Conservation (phyloP, 2,329 filamentous ascomycete species). For the Chalaropsis thielavioides region DNA sequence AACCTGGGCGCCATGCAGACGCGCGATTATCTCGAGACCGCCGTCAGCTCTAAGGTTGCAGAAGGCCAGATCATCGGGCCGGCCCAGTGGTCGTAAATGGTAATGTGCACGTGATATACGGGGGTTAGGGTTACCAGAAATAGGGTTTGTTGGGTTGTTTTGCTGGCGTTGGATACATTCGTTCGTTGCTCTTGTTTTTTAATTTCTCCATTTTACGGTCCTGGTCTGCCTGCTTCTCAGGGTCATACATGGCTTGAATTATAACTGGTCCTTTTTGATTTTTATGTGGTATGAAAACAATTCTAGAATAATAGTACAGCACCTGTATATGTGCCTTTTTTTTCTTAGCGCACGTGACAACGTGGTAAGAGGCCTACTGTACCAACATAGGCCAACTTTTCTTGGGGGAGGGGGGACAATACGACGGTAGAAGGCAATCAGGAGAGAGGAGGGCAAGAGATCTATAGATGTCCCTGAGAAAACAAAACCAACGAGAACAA, state of each 20-base stretch:
- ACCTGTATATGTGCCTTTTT: background rate
- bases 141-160: background rate
- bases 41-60: constrained; percentile 30
- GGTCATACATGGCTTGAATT: background rate
- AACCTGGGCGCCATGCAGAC: constrained; percentile 36
- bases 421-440: background rate
- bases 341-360: background rate
- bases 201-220: background rate
- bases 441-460: background rate
- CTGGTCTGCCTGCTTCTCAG: background rate
- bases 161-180: background rate
- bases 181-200: background rate
- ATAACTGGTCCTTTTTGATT: background rate
- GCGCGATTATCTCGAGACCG: constrained; percentile 31
- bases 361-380: background rate
- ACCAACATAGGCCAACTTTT: background rate
- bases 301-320: background rate
- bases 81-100: constrained; percentile 29
- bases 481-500: background rate
- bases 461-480: background rate
- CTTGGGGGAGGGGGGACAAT: background rate
- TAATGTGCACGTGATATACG: background rate
- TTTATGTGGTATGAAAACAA: background rate
- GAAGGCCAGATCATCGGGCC: constrained; percentile 39
- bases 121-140: background rate